These are phyloP conservation scores for Exserohilum rostratum DNA, from an alignment of 2,329 filamentous ascomycete species.

Conservation along the genomic window DNA sequence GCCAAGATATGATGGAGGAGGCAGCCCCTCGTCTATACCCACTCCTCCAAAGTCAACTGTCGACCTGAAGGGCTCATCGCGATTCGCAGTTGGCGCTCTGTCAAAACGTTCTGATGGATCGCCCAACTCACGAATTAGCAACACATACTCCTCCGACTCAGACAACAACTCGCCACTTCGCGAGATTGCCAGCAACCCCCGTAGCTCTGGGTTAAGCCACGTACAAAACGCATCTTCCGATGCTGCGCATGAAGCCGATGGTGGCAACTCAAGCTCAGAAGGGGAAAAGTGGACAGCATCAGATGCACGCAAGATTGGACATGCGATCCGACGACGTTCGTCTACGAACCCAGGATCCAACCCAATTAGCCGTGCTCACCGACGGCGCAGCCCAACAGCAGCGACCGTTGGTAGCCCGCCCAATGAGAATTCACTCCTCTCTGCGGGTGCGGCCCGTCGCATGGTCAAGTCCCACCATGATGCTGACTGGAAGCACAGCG, in stretches of 20 bases:
- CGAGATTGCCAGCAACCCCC: constrained; percentile 53
- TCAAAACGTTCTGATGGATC: constrained; percentile 69
- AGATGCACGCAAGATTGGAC: constrained; percentile 61
- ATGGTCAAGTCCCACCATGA: constrained; percentile 69
- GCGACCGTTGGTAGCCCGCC: constrained; percentile 57
- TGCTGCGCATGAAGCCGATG: constrained; percentile 36
- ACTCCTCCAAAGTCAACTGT: constrained; percentile 64
- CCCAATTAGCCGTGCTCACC: constrained; percentile 52
- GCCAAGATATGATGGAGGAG: constrained; percentile 32
- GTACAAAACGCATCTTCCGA: constrained; percentile 52
- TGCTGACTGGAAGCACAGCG: constrained; percentile 60
- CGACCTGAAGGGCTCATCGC: constrained; percentile 66
- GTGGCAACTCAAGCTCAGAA: constrained; percentile 52
- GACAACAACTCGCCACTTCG: constrained; percentile 56
- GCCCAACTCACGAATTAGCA: constrained; percentile 63
- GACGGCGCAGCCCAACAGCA: constrained; percentile 62
- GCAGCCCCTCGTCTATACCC: constrained; percentile 63
- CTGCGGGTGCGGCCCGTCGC: constrained; percentile 67
- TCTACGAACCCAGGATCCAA: constrained; percentile 52
- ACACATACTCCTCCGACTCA: constrained; percentile 65
- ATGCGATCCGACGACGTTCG: constrained; percentile 62
- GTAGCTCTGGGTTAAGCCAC: constrained; percentile 59
- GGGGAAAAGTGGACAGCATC: constrained; percentile 58
- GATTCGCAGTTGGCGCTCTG: constrained; percentile 89
- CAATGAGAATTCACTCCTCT: constrained; percentile 66